Evolutionary conservation across 2,329 filamentous ascomycete genomes (phyloP), one percentile per base, ranked within the genome.

Genomic region (Xylariaceae sp.): DNA sequence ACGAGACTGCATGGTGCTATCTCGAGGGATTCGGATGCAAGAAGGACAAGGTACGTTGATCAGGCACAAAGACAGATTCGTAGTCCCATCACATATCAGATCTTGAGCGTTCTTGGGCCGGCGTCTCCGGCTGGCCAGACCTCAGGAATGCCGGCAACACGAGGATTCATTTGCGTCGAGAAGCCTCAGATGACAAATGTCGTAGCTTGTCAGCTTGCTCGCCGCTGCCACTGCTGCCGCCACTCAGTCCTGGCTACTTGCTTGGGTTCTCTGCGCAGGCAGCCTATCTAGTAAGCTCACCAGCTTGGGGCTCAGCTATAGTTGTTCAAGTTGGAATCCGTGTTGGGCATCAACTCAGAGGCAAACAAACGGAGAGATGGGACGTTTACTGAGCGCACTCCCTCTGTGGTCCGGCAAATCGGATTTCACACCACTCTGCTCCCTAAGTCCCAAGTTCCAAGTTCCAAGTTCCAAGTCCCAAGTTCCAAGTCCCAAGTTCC

Each of bases 1-100:
- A 96, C 68, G 92, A 97, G 72, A 87, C 87, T 50, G 94, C 86
- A 34, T 95, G 91, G 90, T 99, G 94, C 76, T 97, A 94, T 78
- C 72, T 95, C 26, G 88, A 96, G 69, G 94, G 94, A n/a, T 96
- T 95, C 72, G 94, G 94, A 32, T 92, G 91, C 67, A 94, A 91
- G 72, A 99, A 97, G 72, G 92, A 99, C 77, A 97, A 96, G 88
- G 92, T 96, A 79, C 73, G 89, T 82, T 57, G 59, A 64, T 65
- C 62, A 63, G 56, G 57, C 58, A 66, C 49, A 40, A 58, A 49
- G 47, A 15, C 47, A 53, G 46, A 47, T 53, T 59, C 57, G 52
- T 55, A 37, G 47, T 50, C 39, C 55, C 55, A 55, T 65, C 63
- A 60, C 61, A 58, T 62, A 61, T 59, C 58, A 59, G 53, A 57